Conservation (phyloP, 352 stramenopile genomes). For the Peronospora belbahrii region DNA sequence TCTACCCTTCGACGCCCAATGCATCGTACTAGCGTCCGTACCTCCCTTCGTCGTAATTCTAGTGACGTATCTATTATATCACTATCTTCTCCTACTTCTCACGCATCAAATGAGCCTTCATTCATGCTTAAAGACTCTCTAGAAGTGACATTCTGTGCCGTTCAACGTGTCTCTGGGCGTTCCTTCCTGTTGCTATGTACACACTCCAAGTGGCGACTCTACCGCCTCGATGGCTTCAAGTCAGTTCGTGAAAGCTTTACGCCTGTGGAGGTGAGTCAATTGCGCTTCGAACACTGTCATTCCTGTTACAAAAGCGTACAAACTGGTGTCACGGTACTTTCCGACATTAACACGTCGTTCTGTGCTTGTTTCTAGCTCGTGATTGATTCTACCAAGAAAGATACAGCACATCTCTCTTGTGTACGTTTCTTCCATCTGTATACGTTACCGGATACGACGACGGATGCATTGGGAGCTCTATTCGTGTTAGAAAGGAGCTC, state of each 20-base stretch:
- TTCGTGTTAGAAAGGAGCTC: conserved; percentile 43
- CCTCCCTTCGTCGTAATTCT: conserved; percentile 4
- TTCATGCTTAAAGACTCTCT: conserved; percentile 11
- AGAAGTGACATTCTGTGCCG: conserved; percentile 56
- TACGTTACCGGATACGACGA: conserved; percentile 11
- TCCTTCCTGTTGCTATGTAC: conserved; percentile 56
- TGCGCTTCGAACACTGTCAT: neutral
- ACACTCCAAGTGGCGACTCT: conserved; percentile 44
- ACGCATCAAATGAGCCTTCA: conserved; percentile 8
- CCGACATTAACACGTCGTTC: neutral
- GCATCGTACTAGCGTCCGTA: conserved; percentile 16
- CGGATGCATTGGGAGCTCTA: conserved; percentile 28
- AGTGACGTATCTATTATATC: neutral
- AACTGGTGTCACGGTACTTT: neutral
- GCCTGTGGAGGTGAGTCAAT: conserved; percentile 35
- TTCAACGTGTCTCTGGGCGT: conserved; percentile 45
- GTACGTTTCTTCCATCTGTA: conserved; percentile 65
- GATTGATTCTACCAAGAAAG: conserved; percentile 30
- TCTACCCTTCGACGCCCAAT: neutral
- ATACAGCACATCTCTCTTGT: conserved; percentile 29
- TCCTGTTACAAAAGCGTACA: neutral
- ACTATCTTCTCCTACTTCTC: neutral
- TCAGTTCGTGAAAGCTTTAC: conserved; percentile 31
- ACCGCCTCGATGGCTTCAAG: conserved; percentile 48
- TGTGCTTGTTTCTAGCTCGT: conserved; percentile 29